These are phyloP conservation scores for Cercophora newfieldiana DNA, from an alignment of 495 filamentous ascomycete species.

Conservation along the genomic window DNA sequence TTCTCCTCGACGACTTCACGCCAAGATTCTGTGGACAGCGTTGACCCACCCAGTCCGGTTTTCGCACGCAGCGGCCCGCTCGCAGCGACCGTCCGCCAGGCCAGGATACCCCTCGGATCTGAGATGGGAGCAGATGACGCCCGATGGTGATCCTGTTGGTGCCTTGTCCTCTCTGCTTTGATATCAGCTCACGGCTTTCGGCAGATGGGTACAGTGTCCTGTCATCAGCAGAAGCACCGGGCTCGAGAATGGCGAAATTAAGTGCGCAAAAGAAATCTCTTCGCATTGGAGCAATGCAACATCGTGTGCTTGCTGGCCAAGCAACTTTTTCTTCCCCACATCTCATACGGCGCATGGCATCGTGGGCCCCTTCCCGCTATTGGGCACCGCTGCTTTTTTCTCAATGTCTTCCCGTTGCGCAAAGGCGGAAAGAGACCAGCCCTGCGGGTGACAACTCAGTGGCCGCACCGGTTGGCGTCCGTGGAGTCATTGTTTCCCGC, in stretches of 20 bases:
- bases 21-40: background rate
- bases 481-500: constrained; percentile 10
- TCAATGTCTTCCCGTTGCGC: constrained; percentile 20
- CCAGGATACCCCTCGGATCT: background rate
- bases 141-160: background rate
- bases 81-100: background rate
- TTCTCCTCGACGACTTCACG: background rate
- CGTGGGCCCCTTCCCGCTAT: constrained; percentile 21
- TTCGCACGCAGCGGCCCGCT: background rate
- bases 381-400: constrained; percentile 25
- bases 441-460: constrained; percentile 18
- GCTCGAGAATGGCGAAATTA: background rate
- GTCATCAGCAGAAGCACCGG: background rate
- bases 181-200: background rate
- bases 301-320: constrained; percentile 4
- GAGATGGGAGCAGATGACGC: background rate
- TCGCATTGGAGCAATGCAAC: constrained; percentile 19
- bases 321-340: constrained; percentile 19
- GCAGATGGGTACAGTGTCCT: background rate
- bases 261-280: background rate
- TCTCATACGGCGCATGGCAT: constrained; percentile 15
- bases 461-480: constrained; percentile 13
- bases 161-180: too few relatives aligned
- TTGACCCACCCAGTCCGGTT: background rate
- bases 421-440: constrained; percentile 12